Evolutionary conservation across 345 rosid species (phyloP).

Genomic region (Acer saccharum): DNA sequence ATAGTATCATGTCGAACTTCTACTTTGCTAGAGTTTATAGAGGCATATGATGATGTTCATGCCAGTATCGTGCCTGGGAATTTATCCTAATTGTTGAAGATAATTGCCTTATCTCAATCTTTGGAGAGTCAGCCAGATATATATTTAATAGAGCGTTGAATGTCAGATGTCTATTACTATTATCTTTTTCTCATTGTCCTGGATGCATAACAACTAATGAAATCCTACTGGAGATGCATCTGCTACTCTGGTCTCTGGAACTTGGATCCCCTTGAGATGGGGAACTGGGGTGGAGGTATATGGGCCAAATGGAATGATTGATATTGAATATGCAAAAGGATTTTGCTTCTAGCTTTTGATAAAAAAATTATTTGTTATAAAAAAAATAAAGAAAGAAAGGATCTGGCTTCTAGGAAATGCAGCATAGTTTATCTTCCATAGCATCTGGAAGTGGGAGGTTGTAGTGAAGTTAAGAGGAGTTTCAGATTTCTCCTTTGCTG

Average conservation of each 20-base stretch:
- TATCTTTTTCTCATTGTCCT: neutral
- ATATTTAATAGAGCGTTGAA: neutral
- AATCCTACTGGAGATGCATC: neutral
- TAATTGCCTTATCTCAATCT: neutral
- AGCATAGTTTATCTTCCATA: neutral
- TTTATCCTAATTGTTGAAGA: neutral
- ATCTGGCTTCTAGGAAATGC: neutral
- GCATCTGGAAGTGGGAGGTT: neutral
- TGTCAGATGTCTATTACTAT: neutral
- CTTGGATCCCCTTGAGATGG: neutral
- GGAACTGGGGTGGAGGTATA: neutral
- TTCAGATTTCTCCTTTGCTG: neutral
- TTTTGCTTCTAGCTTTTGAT: neutral
- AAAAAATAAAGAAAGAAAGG: no score
- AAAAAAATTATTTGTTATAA: neutral
- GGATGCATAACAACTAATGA: neutral
- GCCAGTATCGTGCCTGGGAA: neutral
- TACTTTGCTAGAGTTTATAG: neutral
- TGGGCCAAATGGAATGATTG: neutral
- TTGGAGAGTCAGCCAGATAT: neutral
- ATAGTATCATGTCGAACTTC: neutral
- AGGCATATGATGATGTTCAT: neutral
- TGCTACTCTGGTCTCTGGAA: neutral
- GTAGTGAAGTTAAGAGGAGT: neutral
- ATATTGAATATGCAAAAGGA: neutral